Percentiles rank a stretch among this genome's conserved stretches.
Conservation (phyloP, 192 early-diverging fungal species). For the Coemansia sp. region DNA sequence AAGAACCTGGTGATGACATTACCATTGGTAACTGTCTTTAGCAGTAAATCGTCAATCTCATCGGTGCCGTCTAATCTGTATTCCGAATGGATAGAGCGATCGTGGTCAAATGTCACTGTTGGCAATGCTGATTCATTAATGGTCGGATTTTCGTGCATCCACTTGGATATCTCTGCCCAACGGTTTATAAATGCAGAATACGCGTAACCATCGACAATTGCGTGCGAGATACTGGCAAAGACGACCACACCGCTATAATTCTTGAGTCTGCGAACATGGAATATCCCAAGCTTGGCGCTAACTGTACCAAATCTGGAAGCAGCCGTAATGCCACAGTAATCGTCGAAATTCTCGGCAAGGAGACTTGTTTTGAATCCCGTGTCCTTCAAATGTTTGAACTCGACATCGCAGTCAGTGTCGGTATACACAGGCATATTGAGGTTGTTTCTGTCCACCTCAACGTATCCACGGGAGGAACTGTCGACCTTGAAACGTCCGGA, state of each 20-base stretch:
- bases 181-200: conserved; percentile 9
- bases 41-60: neutral
- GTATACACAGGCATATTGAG: conserved; percentile 28
- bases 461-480: neutral
- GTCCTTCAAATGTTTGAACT: neutral
- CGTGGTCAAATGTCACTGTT: neutral
- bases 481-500: conserved; percentile 4
- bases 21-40: neutral
- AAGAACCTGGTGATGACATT: neutral
- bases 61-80: neutral
- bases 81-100: neutral
- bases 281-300: conserved; percentile 11
- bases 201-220: conserved; percentile 5
- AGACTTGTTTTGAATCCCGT: neutral
- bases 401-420: conserved; percentile 11
- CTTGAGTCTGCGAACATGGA: conserved; percentile 3
- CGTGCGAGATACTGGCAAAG: conserved; percentile 11
- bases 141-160: neutral
- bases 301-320: neutral
- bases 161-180: conserved; percentile 11
- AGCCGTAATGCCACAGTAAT: neutral
- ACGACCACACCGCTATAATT: conserved; percentile 20
- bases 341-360: neutral
- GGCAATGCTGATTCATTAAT: neutral
- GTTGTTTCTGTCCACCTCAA: conserved; percentile 11